Conservation (phyloP, 192 early-diverging fungal species). For the Pilobolus umbonatus region DNA sequence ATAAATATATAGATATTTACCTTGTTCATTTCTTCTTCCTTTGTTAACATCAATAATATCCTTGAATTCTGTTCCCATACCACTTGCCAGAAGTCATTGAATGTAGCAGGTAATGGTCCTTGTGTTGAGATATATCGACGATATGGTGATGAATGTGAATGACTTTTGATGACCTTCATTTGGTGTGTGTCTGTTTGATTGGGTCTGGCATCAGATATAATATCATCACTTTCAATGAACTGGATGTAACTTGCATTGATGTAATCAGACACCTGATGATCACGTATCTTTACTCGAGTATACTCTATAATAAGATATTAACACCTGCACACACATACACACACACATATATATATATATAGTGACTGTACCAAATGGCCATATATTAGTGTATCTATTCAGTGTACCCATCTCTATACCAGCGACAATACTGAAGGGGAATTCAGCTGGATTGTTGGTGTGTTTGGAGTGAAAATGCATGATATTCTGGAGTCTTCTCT, state of each 20-base stretch:
- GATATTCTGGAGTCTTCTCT: constrained; percentile 61
- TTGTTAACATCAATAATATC: constrained; percentile 94
- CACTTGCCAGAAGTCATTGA: constrained; percentile 93
- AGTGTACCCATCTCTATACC: constrained; percentile 71
- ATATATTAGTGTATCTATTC: constrained; percentile 85
- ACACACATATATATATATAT: no score
- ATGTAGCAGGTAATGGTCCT: constrained; percentile 78
- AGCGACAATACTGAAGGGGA: constrained; percentile 70
- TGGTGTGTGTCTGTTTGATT: neutral
- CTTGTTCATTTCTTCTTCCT: constrained; percentile 81
- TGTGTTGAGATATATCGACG: constrained; percentile 55
- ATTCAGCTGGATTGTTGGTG: constrained; percentile 27
- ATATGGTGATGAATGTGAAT: constrained; percentile 4
- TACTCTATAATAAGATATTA: constrained; percentile 19
- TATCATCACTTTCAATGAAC: constrained; percentile 8
- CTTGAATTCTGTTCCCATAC: constrained; percentile 83
- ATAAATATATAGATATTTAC: constrained; percentile 29
- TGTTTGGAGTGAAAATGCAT: constrained; percentile 59
- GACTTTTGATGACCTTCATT: neutral
- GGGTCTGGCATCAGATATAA: constrained; percentile 5
- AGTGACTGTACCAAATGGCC: constrained; percentile 61
- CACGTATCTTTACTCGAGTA: constrained; percentile 31
- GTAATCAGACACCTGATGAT: constrained; percentile 23
- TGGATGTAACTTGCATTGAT: constrained; percentile 38
- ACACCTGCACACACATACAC: neutral